Percentiles rank a stretch among this genome's conserved stretches.
These are phyloP conservation scores for Larix sibirica DNA, from an alignment of 83 land plant genomes.

Conservation along the genomic window DNA sequence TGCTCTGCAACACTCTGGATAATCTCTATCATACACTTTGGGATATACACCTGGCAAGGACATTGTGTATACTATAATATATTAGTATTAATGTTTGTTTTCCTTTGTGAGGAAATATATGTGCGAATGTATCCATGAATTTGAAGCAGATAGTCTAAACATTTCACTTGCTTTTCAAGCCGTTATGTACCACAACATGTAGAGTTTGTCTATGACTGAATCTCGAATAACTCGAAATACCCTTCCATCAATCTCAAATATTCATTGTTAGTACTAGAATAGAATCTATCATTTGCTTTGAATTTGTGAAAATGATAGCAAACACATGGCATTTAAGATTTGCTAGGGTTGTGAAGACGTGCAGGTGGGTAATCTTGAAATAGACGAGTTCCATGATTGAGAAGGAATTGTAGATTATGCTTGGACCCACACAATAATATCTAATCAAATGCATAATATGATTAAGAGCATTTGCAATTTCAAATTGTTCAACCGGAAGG, in stretches of 20 bases:
- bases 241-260: constrained; percentile 51
- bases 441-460: constrained; percentile 30
- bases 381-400: constrained; percentile 48
- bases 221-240: constrained; percentile 28
- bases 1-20: too few species aligned
- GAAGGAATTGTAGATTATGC: constrained; percentile 63
- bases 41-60: too few species aligned
- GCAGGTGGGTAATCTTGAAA: constrained; percentile 78
- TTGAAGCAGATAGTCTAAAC: neutral
- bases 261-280: constrained; percentile 48
- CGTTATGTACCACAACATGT: constrained; percentile 73
- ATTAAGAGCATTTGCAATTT: constrained; percentile 41
- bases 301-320: neutral
- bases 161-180: constrained; percentile 30
- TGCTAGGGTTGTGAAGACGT: neutral
- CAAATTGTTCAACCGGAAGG: constrained; percentile 25
- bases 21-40: too few species aligned
- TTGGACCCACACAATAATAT: constrained; percentile 60
- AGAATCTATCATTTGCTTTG: neutral
- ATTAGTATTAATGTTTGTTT: too few species aligned
- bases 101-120: too few species aligned
- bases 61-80: too few species aligned
- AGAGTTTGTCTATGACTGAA: constrained; percentile 51
- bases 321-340: neutral
- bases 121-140: neutral